Conservation (phyloP, 2,329 filamentous ascomycete species). For the Sarocladiaceae sp. region DNA sequence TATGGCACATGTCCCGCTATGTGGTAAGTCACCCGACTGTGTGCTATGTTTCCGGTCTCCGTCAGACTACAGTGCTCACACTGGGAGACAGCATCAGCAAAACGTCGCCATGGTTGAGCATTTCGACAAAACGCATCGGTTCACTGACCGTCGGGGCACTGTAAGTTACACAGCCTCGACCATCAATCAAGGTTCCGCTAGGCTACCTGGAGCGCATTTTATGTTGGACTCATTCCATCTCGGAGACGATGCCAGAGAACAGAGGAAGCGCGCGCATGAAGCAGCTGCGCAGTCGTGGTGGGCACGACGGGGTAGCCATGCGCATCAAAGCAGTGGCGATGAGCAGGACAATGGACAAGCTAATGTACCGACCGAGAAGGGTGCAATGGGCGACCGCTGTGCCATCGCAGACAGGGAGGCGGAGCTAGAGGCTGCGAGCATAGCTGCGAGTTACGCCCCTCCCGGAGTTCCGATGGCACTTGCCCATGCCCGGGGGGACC, state of each 20-base stretch:
- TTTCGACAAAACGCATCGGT: slow-evolving; percentile 24
- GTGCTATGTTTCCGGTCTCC: too few relatives aligned
- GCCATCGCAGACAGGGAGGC: too few relatives aligned
- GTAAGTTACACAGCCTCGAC: slow-evolving; percentile 11
- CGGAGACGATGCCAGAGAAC: background rate
- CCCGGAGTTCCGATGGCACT: too few relatives aligned
- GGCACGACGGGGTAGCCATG: too few relatives aligned
- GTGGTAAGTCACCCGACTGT: slow-evolving; percentile 16
- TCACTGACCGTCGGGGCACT: slow-evolving; percentile 17
- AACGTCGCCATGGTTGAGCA: slow-evolving; percentile 23
- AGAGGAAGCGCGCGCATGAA: slow-evolving; percentile 14
- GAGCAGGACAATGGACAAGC: too few relatives aligned
- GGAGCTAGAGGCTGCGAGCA: too few relatives aligned
- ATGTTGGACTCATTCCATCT: slow-evolving; percentile 16
- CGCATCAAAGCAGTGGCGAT: too few relatives aligned
- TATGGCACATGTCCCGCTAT: slow-evolving; percentile 22
- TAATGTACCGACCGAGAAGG: too few relatives aligned
- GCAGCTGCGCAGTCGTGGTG: slow-evolving; percentile 12
- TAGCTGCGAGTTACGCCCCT: too few relatives aligned
- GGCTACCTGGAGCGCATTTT: slow-evolving; percentile 19
- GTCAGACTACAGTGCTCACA: background rate
- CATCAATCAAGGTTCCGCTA: slow-evolving; percentile 12
- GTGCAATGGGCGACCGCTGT: too few relatives aligned
- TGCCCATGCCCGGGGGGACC: too few relatives aligned
- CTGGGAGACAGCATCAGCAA: slow-evolving; percentile 18